Percentiles rank a stretch among this genome's conserved stretches.
Evolutionary conservation across 2,329 filamentous ascomycete genomes (phyloP).

Genomic region (Emydomyces testavorans): DNA sequence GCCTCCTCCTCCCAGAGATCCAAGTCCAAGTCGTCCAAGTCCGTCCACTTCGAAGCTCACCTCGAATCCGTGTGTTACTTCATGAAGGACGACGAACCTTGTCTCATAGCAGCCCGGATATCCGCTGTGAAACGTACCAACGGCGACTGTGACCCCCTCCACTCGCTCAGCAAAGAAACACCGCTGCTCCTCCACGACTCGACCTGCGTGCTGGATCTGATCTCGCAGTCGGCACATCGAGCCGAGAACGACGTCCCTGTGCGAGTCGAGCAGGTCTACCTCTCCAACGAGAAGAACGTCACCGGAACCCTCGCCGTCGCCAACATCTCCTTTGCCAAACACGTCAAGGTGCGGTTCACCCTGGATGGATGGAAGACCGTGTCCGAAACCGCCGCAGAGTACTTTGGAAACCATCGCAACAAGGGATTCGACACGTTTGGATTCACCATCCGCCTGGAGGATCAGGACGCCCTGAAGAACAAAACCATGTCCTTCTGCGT

Average conservation of each 20-base stretch:
- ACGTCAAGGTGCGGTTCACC: slow-evolving; percentile 6
- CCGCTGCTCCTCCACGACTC: slow-evolving; percentile 5
- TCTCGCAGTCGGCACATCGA: slow-evolving; percentile 5
- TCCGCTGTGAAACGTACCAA: slow-evolving; percentile 7
- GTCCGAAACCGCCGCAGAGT: slow-evolving; percentile 8
- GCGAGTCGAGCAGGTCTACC: slow-evolving; percentile 5
- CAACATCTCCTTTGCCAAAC: slow-evolving; percentile 5
- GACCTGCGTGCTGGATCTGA: slow-evolving; percentile 9
- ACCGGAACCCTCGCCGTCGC: slow-evolving; percentile 6
- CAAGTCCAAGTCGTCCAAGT: slow-evolving; percentile 7
- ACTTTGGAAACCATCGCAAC: slow-evolving; percentile 5
- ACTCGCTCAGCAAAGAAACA: background rate
- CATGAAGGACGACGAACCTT: slow-evolving; percentile 10
- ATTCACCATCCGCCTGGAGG: slow-evolving; percentile 3
- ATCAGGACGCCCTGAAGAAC: background rate
- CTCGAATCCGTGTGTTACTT: slow-evolving; percentile 10
- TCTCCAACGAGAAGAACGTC: slow-evolving; percentile 5
- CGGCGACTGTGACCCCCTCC: slow-evolving; percentile 3
- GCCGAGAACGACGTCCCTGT: background rate
- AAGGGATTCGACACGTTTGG: slow-evolving; percentile 8
- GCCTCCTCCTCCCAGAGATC: background rate
- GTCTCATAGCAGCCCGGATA: slow-evolving; percentile 6
- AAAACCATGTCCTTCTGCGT: slow-evolving; percentile 10
- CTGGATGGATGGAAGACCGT: slow-evolving; percentile 6
- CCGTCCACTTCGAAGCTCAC: slow-evolving; percentile 10